Evolutionary conservation across 2,329 filamentous ascomycete species (phyloP), one percentile per base, ranked within the genome.

Genomic region (Fusarium haematococcum): DNA sequence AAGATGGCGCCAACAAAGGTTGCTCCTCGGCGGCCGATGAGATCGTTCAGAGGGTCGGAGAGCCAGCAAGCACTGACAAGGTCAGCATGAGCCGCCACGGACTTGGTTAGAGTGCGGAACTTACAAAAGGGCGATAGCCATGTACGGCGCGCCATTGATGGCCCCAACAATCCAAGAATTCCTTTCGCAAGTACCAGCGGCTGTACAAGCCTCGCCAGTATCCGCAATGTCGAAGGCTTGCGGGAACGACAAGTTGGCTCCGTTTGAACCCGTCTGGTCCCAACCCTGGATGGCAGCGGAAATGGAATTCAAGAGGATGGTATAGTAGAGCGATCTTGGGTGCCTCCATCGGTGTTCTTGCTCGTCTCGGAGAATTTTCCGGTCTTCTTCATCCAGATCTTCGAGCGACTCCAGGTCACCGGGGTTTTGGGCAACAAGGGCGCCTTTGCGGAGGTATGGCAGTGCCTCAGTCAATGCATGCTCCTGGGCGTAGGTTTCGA

Each of bases 21-120:
- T 4, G 89, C 91, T 37, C 91, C 90, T 13, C 91, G 86, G 65
- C 91, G 89, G n/a, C 91, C 91, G 66, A 93, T 88, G 79, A 83
- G 88, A 71, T 90, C 85, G 80, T 92, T 92, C 23, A 89, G 74
- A 7, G 90, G 90, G 67, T 92, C 91, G 18, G 69, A 65, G n/a
- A 74, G 32, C 54, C 60, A 68, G 7, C 60, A 58, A 30, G 50
- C 52, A 27, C 66, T 68, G 43, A 39, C 7, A 9, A n/a, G 37
- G 37, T 39, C 16, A 39, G 37, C 37, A n/a, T 39, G 37, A 10
- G 37, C 37, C 16, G 37, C 4, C 16, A 39, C 8, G 16, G 3
- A n/a, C 37, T 39, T 39, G 37, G 5, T 39, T n/a, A 5, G 37
- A n/a, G 37, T 39, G 37, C 16, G 30, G 18, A 41, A 87, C 59